Conservation (phyloP, 2,329 filamentous ascomycete species). For the Colletotrichum sojae region DNA sequence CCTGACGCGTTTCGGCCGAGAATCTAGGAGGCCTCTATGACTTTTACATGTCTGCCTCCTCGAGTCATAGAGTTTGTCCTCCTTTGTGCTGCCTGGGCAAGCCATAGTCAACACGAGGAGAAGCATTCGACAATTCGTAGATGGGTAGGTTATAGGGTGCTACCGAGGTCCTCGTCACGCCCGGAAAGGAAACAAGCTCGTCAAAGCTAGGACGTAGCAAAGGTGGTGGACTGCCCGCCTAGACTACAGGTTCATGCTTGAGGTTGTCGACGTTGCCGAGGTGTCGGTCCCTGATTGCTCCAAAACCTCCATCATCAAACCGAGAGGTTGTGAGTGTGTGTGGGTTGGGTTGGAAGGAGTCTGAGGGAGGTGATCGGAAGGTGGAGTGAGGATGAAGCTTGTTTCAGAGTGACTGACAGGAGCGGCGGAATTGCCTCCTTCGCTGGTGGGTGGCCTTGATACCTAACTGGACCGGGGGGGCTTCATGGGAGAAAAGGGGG, state of each 20-base stretch:
- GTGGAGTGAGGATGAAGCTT: conserved; percentile 30
- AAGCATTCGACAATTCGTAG: too few relatives aligned
- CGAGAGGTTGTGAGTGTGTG: neutral
- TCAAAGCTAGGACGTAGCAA: neutral
- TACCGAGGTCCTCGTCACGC: neutral
- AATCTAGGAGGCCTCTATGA: neutral
- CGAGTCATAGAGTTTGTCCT: neutral
- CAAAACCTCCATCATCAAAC: conserved; percentile 2
- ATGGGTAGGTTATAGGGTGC: neutral
- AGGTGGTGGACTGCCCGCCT: neutral
- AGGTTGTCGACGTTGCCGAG: neutral
- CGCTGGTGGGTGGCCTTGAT: conserved; percentile 4
- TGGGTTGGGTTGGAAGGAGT: neutral
- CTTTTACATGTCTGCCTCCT: neutral
- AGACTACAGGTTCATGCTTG: neutral
- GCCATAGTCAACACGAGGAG: too few relatives aligned
- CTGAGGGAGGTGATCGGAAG: conserved; percentile 10
- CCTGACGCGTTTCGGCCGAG: conserved; percentile 1
- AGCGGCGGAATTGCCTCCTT: conserved; percentile 9
- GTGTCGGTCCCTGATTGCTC: neutral
- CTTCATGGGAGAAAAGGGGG: neutral
- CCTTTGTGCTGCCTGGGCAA: too few relatives aligned
- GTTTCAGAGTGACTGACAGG: conserved; percentile 34
- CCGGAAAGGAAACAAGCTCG: conserved; percentile 17
- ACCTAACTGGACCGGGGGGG: neutral